Percentiles rank a stretch among this genome's conserved stretches.
These are phyloP conservation scores for Funneliformis mosseae DNA, from an alignment of 192 early-diverging fungal genomes.

Conservation along the genomic window DNA sequence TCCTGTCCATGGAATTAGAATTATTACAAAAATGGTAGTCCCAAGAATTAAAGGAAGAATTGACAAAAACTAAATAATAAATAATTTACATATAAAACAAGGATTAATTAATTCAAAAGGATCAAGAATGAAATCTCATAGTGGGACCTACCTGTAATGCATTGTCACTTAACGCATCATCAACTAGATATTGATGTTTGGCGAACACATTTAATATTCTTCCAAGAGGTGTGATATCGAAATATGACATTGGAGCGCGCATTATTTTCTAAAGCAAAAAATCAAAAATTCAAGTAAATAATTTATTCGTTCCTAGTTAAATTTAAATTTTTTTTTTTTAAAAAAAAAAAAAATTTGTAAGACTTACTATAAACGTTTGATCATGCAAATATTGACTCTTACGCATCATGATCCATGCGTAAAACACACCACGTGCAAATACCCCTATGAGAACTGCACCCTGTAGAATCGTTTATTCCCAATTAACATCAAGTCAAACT, in stretches of 20 bases:
- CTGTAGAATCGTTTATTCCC: background rate
- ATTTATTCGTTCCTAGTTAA: background rate
- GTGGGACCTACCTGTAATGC: slow-evolving; percentile 35
- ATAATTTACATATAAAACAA: background rate
- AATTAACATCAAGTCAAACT: background rate
- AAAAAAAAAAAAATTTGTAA: background rate
- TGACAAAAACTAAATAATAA: slow-evolving; percentile 38
- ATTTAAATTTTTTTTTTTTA: background rate
- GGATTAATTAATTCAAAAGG: background rate
- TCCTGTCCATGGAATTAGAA: slow-evolving; percentile 67
- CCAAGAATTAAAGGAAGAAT: slow-evolving; percentile 48
- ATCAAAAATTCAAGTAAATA: too few relatives aligned
- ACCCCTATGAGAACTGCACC: slow-evolving; percentile 48
- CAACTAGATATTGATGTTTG: slow-evolving; percentile 43
- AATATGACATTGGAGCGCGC: slow-evolving; percentile 67
- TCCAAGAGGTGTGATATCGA: slow-evolving; percentile 71
- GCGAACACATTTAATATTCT: slow-evolving; percentile 69
- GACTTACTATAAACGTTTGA: slow-evolving; percentile 36
- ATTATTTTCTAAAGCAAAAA: slow-evolving; percentile 57
- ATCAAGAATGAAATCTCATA: background rate
- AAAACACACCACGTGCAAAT: slow-evolving; percentile 55
- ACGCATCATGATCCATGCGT: slow-evolving; percentile 48
- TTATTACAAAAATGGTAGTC: slow-evolving; percentile 58
- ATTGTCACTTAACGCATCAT: slow-evolving; percentile 44
- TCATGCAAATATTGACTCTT: slow-evolving; percentile 64